Evolutionary conservation across 768 basidiomycete genomes (phyloP).

Genomic region (Phaffia australis): DNA sequence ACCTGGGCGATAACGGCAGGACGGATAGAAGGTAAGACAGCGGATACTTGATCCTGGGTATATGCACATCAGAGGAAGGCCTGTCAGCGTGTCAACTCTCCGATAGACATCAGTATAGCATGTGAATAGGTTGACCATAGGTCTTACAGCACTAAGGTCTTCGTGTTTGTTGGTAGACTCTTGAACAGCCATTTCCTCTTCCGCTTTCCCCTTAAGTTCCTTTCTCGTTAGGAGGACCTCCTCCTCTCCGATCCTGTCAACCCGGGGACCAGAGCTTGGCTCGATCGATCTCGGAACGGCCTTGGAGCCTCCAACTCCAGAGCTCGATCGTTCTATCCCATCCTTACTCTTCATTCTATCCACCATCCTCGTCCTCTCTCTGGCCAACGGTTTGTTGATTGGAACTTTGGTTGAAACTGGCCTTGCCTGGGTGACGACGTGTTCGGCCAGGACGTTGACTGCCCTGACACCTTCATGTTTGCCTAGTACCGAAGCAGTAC

Average conservation of each 20-base stretch:
- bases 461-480: slow-evolving; percentile 12
- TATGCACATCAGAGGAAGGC: too few relatives aligned
- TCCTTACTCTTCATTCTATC: slow-evolving; percentile 18
- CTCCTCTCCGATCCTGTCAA: not conserved
- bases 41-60: too few relatives aligned
- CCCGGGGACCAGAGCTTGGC: not conserved
- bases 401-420: not conserved
- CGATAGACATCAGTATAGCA: too few relatives aligned
- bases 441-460: slow-evolving; percentile 1
- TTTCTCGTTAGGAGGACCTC: slow-evolving; percentile 10
- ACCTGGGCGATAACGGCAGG: too few relatives aligned
- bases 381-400: not conserved
- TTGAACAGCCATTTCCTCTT: too few relatives aligned
- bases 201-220: not conserved
- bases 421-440: not conserved
- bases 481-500: not conserved
- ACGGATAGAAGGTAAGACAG: too few relatives aligned
- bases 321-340: not conserved
- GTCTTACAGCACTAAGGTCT: too few relatives aligned
- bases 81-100: too few relatives aligned
- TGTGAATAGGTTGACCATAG: too few relatives aligned
- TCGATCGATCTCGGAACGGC: not conserved
- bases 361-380: slow-evolving; percentile 9
- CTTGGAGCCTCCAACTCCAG: not conserved
- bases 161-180: too few relatives aligned